Evolutionary conservation across 176 grass and related monocot species (phyloP).

Genomic region (Hsuehochloa calcarea): DNA sequence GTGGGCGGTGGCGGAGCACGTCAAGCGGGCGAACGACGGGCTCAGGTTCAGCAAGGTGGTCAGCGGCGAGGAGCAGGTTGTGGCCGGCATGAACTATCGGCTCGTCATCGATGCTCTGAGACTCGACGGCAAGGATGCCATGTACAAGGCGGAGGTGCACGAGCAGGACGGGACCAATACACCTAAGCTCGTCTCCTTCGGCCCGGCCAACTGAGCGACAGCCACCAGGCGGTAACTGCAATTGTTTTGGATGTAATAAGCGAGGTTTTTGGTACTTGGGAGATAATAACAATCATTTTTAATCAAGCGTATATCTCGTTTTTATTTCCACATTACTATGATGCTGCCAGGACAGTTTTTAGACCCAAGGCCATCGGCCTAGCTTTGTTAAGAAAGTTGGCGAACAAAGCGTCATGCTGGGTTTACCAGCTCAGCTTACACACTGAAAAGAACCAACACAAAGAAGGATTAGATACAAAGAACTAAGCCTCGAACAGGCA

Average conservation of each 20-base stretch:
- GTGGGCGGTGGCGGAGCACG: conserved; percentile 54
- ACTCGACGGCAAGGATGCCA: background rate
- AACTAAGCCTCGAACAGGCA: background rate
- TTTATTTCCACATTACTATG: no score
- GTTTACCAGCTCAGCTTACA: no score
- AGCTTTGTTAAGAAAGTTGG: no score
- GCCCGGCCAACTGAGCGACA: background rate
- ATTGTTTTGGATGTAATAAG: no score
- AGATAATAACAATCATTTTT: no score
- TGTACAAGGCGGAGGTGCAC: conserved; percentile 41
- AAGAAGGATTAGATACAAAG: background rate
- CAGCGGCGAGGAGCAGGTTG: conserved; percentile 35
- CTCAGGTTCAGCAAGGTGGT: conserved; percentile 35
- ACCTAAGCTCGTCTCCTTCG: conserved; percentile 41
- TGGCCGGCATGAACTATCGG: conserved; percentile 45
- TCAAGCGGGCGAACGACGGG: background rate
- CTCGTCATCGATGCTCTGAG: conserved; percentile 28
- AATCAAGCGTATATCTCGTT: no score
- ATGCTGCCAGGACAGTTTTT: no score
- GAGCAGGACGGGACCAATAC: conserved; percentile 28
- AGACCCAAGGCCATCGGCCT: no score
- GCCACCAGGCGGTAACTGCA: no score
- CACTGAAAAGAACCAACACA: background rate
- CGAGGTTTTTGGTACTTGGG: no score
- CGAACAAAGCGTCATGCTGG: no score